These are phyloP conservation scores for Tilletiopsis washingtonensis DNA, from an alignment of 1,284 basidiomycete species.

Conservation along the genomic window DNA sequence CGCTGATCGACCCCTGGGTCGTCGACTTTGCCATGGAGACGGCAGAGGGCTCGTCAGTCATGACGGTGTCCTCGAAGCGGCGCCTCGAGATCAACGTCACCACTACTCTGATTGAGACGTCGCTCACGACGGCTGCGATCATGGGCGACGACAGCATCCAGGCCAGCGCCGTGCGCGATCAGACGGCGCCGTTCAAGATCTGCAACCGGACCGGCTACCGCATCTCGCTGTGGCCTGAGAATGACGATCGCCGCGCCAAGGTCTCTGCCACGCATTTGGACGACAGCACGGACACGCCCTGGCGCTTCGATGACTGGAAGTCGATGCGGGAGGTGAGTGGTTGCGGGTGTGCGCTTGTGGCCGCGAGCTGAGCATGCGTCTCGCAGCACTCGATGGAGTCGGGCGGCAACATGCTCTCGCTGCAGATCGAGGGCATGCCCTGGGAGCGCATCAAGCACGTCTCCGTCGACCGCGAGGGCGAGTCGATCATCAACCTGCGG, in stretches of 20 bases:
- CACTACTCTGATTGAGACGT: conserved; percentile 81
- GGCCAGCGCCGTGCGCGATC: conserved; percentile 49
- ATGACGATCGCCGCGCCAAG: conserved; percentile 53
- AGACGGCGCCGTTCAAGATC: conserved; percentile 86
- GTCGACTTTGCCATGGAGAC: conserved; percentile 57
- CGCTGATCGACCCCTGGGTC: conserved; percentile 96
- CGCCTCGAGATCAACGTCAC: conserved; percentile 87
- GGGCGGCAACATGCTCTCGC: conserved; percentile 32
- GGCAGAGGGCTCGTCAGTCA: conserved; percentile 53
- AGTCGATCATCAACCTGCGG: conserved; percentile 76
- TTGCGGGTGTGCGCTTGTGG: too few relatives aligned
- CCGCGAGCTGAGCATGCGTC: too few relatives aligned
- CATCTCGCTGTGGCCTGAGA: conserved; percentile 48
- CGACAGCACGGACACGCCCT: conserved; percentile 74
- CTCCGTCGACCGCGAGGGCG: conserved; percentile 88
- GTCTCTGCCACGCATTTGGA: conserved; percentile 48
- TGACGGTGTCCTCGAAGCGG: conserved; percentile 68
- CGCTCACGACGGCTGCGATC: conserved; percentile 64
- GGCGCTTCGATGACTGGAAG: conserved; percentile 97
- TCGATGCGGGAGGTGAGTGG: conserved; percentile 90
- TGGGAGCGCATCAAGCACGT: conserved; percentile 88
- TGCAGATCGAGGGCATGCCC: conserved; percentile 70
- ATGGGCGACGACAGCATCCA: conserved; percentile 57
- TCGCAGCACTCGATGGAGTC: conserved; percentile 31
- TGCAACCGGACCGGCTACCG: conserved; percentile 78